Conservation (phyloP, 1,139 yeast species). For the Nakaseomyces uthaithaninus region DNA sequence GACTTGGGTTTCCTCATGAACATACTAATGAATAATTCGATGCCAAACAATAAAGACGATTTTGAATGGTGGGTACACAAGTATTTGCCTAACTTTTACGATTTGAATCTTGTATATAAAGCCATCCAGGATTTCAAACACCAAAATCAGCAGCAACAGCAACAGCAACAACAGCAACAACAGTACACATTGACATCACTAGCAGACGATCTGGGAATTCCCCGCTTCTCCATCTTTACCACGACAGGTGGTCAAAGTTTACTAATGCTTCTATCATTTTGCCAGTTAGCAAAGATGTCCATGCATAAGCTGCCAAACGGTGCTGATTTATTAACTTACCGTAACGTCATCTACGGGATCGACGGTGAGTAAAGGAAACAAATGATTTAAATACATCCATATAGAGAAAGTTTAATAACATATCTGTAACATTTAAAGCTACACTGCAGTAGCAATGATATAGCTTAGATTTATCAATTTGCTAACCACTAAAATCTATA, state of each 20-base stretch:
- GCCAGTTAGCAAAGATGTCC: conserved; percentile 40
- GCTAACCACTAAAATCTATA: too few species aligned
- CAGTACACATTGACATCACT: conserved; percentile 32
- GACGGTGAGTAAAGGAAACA: conserved; percentile 19
- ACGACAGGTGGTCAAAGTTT: conserved; percentile 43
- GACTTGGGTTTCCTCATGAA: conserved; percentile 87
- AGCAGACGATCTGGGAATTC: conserved; percentile 50
- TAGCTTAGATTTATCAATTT: too few species aligned
- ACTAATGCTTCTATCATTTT: conserved; percentile 50
- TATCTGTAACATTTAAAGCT: too few species aligned
- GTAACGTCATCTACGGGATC: conserved; percentile 49
- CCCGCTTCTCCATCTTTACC: conserved; percentile 45
- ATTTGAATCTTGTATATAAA: conserved; percentile 71
- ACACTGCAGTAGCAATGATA: too few species aligned
- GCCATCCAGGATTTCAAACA: conserved; percentile 34
- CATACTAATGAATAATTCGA: conserved; percentile 60
- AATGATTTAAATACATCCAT: too few species aligned
- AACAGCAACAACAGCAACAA: conserved; percentile 18
- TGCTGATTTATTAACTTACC: conserved; percentile 36
- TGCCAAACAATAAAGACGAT: conserved; percentile 77
- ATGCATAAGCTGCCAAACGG: conserved; percentile 34
- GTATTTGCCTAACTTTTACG: conserved; percentile 78
- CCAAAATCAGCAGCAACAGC: conserved; percentile 19
- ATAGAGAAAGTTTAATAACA: too few species aligned
- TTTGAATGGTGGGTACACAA: conserved; percentile 64